Evolutionary conservation across 202 grass and related monocot genomes (phyloP), one percentile per base, ranked within the genome.

Genomic region (Zizania palustris): DNA sequence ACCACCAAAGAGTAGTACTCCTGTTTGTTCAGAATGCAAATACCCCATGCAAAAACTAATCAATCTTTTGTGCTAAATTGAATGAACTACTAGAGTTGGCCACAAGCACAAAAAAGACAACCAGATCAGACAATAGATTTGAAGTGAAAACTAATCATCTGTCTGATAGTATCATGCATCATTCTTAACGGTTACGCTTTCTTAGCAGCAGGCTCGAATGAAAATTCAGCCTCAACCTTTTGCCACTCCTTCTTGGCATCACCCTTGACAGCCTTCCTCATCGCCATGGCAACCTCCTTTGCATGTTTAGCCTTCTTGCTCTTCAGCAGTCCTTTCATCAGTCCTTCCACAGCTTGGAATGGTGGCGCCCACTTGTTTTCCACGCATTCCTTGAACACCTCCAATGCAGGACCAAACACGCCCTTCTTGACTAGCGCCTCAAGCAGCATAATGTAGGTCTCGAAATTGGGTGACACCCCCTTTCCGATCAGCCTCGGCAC

Each of bases 231-330:
- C 78, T 96, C 89, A 10, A 88, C 75, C 58, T 90, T 88, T 28
- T 63, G 77, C 93, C 93, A 96, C 60, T 87, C 87, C 50, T 87
- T 45, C 10, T 64, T 81, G 67, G 81, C 74, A 42, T 90, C 74
- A 4, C 89, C 93, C 85, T 79, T 88, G 6, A 89, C 63, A 10
- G 28, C 82, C 61, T 92, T 96, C 51, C 85, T 84, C 89, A 96
- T 84, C 1, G 39, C 63, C 18, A 68, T 18, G 5, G 67, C 6
- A 0, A 96, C 20, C 40, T 96, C 84, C 82, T 85, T 82, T 0
- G 87, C 93, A 14, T 81, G 77, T 33, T 92, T 84, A 41, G 73
- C 77, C 51, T 88, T 84, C 79, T 79, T 88, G 66, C 71, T 82
- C 81, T 86, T 84, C 40, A 89, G 16, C 79, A 96, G 62, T 9